phyloP scores from a whole-genome alignment of 2,329 filamentous ascomycete genomes.

The Xylaria polymorpha region DNA sequence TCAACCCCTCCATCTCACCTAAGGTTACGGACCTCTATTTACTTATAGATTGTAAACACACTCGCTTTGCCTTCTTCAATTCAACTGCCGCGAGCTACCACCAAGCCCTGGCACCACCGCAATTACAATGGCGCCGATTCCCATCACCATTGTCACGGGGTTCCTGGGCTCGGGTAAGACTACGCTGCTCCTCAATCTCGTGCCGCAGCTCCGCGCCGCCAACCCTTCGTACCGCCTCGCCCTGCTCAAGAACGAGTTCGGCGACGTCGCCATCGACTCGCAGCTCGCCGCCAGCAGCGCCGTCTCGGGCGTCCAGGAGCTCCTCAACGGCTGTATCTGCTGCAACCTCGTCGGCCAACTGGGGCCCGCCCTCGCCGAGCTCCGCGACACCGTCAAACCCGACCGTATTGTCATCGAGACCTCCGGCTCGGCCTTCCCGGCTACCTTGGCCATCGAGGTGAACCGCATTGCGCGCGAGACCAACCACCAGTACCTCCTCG shows the following conservation, averaged over 20 bases:
- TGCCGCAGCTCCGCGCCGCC: slow-evolving; percentile 84
- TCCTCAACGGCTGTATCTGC: slow-evolving; percentile 98
- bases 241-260: slow-evolving; percentile 97
- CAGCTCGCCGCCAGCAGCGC: slow-evolving; percentile 85
- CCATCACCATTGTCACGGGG: slow-evolving; percentile 94
- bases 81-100: background rate
- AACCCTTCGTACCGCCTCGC: slow-evolving; percentile 85
- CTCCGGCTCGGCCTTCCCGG: slow-evolving; percentile 85
- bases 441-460: slow-evolving; percentile 90
- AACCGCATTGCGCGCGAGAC: slow-evolving; percentile 81
- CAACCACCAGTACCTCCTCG: slow-evolving; percentile 75
- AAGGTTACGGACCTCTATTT: background rate
- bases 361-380: slow-evolving; percentile 79
- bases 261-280: slow-evolving; percentile 92
- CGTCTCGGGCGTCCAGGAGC: slow-evolving; percentile 89
- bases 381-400: slow-evolving; percentile 69
- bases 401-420: slow-evolving; percentile 96
- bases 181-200: slow-evolving; percentile 91
- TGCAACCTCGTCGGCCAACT: slow-evolving; percentile 97
- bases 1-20: slow-evolving; percentile 29
- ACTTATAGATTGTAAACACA: background rate
- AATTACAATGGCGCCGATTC: slow-evolving; percentile 73
- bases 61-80: background rate
- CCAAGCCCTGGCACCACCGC: background rate
- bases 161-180: slow-evolving; percentile 98